These are phyloP conservation scores for Psidium friedrichsthalianum DNA, from an alignment of 345 rosid genomes.

Conservation along the genomic window DNA sequence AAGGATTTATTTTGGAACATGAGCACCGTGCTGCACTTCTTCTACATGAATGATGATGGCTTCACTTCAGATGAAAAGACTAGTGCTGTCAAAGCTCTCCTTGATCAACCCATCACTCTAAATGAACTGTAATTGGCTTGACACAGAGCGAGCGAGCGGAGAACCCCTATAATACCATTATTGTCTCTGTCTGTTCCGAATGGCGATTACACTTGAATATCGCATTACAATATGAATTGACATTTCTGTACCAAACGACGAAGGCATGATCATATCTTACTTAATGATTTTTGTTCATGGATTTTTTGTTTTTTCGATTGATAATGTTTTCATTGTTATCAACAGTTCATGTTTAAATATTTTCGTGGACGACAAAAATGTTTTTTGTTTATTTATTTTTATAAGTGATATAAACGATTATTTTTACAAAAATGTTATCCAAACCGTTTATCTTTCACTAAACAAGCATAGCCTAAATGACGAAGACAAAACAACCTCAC, in stretches of 20 bases:
- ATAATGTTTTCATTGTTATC: rapidly evolving
- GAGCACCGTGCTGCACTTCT: conserved; percentile 55
- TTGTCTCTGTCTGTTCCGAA: neutral
- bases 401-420: rapidly evolving
- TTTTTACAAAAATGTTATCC: neutral
- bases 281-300: neutral
- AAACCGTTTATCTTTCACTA: neutral
- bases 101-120: conserved; percentile 28
- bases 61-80: conserved; percentile 46
- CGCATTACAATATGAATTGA: neutral
- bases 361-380: neutral
- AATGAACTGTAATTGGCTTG: neutral
- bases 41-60: conserved; percentile 71
- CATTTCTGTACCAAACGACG: neutral
- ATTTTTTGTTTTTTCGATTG: neutral
- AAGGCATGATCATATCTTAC: neutral
- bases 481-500: too few relatives aligned
- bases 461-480: too few relatives aligned
- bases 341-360: neutral
- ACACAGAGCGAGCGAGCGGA: neutral
- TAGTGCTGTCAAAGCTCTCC: conserved; percentile 32
- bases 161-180: neutral
- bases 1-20: conserved; percentile 71
- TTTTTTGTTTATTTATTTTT: neutral
- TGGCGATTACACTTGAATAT: neutral